phyloP scores from a whole-genome alignment of 305 asterid genomes.

The Solanum chacoense region DNA sequence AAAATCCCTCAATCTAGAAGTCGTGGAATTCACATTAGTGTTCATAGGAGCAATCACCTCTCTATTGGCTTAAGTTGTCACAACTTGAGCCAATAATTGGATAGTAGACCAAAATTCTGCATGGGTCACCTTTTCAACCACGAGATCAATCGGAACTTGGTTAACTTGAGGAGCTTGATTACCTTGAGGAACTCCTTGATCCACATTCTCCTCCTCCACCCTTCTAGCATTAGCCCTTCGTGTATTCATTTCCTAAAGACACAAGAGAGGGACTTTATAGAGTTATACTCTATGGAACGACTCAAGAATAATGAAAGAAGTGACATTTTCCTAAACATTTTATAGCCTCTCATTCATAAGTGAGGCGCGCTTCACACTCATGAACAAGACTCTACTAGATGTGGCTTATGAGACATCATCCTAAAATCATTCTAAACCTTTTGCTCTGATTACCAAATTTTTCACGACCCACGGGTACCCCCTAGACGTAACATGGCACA shows the following conservation, averaged over 20 bases:
- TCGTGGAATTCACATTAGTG: not conserved
- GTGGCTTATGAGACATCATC: not conserved
- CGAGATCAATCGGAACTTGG: not conserved
- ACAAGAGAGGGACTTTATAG: not conserved
- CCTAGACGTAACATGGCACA: not conserved
- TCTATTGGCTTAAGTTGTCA: not conserved
- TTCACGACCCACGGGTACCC: not conserved
- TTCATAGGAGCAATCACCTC: not conserved
- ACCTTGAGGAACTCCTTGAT: not conserved
- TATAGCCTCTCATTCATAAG: not conserved
- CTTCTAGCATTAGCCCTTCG: not conserved
- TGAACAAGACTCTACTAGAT: not conserved
- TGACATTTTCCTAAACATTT: not conserved
- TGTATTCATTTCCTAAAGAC: not conserved
- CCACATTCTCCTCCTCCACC: not conserved
- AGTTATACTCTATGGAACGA: not conserved
- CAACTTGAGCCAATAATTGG: not conserved
- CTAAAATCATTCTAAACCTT: not conserved
- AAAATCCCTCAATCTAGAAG: not conserved
- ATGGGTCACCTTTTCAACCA: not conserved
- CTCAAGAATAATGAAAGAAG: not conserved
- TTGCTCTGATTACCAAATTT: not conserved
- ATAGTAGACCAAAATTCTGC: not conserved
- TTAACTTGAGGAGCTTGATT: not conserved
- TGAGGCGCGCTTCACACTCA: not conserved